These are phyloP conservation scores for Suhomyces bolitotheri DNA, from an alignment of 1,139 yeast species.

Conservation along the genomic window DNA sequence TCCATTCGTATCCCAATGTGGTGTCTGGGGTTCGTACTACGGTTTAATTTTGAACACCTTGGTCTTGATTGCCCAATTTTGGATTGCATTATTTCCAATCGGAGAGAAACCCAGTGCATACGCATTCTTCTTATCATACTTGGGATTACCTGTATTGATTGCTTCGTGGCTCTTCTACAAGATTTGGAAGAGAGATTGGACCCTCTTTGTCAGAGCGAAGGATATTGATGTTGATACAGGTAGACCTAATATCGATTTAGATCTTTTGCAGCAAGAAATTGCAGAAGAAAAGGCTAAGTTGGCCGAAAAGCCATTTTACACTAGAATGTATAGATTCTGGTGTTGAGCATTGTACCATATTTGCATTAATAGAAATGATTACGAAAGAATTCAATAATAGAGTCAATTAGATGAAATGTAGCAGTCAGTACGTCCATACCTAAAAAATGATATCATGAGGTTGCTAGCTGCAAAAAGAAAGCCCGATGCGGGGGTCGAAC, in stretches of 20 bases:
- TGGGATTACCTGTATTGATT: conserved; percentile 62
- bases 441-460: background rate
- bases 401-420: too few relatives aligned
- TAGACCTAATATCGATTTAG: conserved; percentile 26
- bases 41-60: conserved; percentile 62
- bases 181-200: conserved; percentile 56
- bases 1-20: conserved; percentile 68
- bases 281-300: conserved; percentile 23
- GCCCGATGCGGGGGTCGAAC: conserved; percentile 54
- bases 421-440: too few relatives aligned
- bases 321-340: conserved; percentile 22
- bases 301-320: conserved; percentile 22
- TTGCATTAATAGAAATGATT: conserved; percentile 8
- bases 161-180: conserved; percentile 60
- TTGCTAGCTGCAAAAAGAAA: conserved; percentile 11
- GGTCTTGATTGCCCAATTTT: conserved; percentile 76
- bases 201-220: conserved; percentile 22
- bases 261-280: conserved; percentile 24
- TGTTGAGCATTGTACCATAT: conserved; percentile 17
- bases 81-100: conserved; percentile 73
- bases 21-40: conserved; percentile 66
- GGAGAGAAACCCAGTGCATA: conserved; percentile 57
- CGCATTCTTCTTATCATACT: conserved; percentile 60
- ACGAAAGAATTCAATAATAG: conserved; percentile 1
- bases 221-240: conserved; percentile 28